Conservation (phyloP, 352 stramenopile genomes). For the Blastocystis sp. region DNA sequence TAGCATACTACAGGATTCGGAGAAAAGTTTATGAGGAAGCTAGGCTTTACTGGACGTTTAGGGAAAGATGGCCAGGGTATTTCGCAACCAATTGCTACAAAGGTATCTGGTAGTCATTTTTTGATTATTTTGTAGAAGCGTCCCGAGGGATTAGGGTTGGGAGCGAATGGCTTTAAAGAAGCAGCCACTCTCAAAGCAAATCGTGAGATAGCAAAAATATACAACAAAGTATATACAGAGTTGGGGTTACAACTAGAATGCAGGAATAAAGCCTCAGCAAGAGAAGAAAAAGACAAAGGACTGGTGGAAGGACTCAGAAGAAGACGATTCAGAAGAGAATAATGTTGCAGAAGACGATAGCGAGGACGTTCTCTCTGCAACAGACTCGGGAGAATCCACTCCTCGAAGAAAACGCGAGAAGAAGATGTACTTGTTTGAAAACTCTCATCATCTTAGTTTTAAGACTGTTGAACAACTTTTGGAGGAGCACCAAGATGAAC, state of each 20-base stretch:
- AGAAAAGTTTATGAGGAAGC: constrained; percentile 43
- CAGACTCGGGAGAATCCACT: not conserved
- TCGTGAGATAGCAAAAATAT: not conserved
- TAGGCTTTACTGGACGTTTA: constrained; percentile 19
- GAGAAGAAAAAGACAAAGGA: constrained; percentile 14
- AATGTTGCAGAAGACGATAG: not conserved
- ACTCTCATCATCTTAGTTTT: not conserved
- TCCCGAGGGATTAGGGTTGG: constrained; percentile 28
- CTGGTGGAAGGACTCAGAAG: constrained; percentile 43
- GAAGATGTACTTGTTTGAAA: not conserved
- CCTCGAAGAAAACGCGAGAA: not conserved
- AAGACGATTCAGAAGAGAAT: constrained; percentile 11
- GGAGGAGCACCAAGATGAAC: not conserved
- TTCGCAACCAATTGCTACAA: constrained; percentile 20
- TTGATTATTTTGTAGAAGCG: not conserved
- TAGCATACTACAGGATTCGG: constrained; percentile 44
- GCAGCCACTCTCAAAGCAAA: constrained; percentile 13
- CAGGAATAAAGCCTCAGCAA: not conserved
- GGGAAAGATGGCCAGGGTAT: constrained; percentile 42
- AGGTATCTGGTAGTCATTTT: not conserved
- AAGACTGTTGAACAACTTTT: constrained; percentile 22
- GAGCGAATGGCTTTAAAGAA: constrained; percentile 23
- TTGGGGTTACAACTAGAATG: not conserved
- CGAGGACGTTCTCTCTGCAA: not conserved
- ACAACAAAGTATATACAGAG: not conserved